These are phyloP conservation scores for Syzygium malaccense DNA, from an alignment of 441 rosid species.

Conservation along the genomic window DNA sequence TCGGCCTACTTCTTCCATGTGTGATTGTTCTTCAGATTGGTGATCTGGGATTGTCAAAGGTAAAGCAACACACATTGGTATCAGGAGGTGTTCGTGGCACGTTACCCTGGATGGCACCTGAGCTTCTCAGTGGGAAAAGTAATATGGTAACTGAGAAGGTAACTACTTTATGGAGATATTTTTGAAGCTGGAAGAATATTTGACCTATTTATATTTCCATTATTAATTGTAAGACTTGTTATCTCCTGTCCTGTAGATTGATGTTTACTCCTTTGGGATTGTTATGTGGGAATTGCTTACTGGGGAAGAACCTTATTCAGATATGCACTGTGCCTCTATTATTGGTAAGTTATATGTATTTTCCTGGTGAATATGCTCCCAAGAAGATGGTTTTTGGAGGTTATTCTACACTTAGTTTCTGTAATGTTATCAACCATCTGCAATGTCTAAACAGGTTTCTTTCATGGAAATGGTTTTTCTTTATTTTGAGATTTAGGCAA, in stretches of 20 bases:
- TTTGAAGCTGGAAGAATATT: not conserved
- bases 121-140: constrained; percentile 96
- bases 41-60: constrained; percentile 94
- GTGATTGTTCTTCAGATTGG: constrained; percentile 52
- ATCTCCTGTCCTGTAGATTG: constrained; percentile 46
- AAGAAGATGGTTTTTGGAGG: not conserved
- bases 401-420: not conserved
- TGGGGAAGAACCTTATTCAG: constrained; percentile 95
- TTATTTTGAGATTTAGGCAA: not conserved
- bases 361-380: not conserved
- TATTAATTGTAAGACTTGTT: not conserved
- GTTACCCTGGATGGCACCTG: constrained; percentile 99
- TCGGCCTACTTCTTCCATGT: not conserved
- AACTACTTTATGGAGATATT: not conserved
- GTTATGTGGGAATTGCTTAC: constrained; percentile 99
- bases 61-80: constrained; percentile 89
- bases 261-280: constrained; percentile 96
- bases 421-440: not conserved
- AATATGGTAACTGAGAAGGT: constrained; percentile 99
- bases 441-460: not conserved
- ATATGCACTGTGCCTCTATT: constrained; percentile 91
- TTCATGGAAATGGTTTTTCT: not conserved
- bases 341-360: constrained; percentile 49
- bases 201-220: not conserved
- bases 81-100: constrained; percentile 99